phyloP scores from a whole-genome alignment of 1,284 basidiomycete species.

The Ceratobasidium sp. region DNA sequence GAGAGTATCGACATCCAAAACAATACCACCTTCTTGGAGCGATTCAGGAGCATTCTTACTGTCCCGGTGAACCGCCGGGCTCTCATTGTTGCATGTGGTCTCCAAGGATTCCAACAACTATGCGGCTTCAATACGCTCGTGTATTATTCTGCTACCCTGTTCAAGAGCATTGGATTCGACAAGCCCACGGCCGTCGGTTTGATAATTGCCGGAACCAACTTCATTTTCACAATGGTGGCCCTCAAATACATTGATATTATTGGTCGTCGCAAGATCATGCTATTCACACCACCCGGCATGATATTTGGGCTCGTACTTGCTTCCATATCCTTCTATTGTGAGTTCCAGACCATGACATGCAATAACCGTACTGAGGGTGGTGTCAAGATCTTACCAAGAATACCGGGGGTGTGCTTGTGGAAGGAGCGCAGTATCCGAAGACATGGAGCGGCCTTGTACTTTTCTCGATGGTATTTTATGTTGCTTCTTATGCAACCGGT shows the following conservation, averaged over 20 bases:
- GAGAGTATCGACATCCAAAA: constrained; percentile 67
- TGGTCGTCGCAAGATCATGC: constrained; percentile 76
- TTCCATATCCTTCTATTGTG: constrained; percentile 76
- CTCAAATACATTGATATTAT: constrained; percentile 81
- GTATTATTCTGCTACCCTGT: constrained; percentile 79
- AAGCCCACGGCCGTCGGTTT: constrained; percentile 80
- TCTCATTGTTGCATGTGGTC: constrained; percentile 73
- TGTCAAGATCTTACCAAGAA: constrained; percentile 66
- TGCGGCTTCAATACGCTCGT: constrained; percentile 77
- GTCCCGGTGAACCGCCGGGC: constrained; percentile 70
- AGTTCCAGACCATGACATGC: constrained; percentile 47
- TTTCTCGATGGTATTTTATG: constrained; percentile 78
- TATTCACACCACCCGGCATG: constrained; percentile 80
- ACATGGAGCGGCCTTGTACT: constrained; percentile 73
- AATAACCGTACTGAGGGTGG: neutral
- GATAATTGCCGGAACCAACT: constrained; percentile 79
- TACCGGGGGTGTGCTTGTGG: constrained; percentile 69
- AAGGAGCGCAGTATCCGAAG: constrained; percentile 67
- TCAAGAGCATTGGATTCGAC: constrained; percentile 78
- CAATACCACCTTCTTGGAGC: constrained; percentile 65
- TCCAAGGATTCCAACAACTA: constrained; percentile 82
- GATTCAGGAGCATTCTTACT: constrained; percentile 61
- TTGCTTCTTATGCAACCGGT: constrained; percentile 80
- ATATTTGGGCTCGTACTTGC: constrained; percentile 71
- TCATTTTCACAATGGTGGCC: constrained; percentile 79